A percentile compares a stretch with the other conserved stretches of the same genome.
phyloP scores from a whole-genome alignment of 2,329 filamentous ascomycete species.

The Colletotrichum shisoi region DNA sequence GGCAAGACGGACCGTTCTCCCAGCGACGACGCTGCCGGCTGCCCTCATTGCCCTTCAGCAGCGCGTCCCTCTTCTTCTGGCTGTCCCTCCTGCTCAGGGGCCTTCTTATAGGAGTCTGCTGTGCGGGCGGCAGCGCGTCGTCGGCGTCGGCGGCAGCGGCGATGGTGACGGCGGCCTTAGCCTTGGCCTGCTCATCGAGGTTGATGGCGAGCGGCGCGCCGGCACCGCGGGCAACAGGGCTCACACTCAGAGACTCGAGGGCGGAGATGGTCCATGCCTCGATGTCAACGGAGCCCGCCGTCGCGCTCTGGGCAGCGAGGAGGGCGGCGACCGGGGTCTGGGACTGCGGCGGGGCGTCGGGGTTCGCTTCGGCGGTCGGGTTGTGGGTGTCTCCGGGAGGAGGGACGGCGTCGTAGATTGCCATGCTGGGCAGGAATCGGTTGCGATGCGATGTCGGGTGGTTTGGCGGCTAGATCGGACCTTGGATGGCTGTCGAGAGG shows the following conservation, averaged over 20 bases:
- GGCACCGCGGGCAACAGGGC: slow-evolving; percentile 65
- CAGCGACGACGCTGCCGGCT: slow-evolving; percentile 85
- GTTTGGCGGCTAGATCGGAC: not conserved
- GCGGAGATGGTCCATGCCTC: slow-evolving; percentile 72
- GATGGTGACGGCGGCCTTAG: slow-evolving; percentile 18
- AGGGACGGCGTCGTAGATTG: slow-evolving; percentile 63
- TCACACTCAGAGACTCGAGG: slow-evolving; percentile 63
- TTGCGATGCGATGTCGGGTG: not conserved
- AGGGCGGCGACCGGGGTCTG: slow-evolving; percentile 37
- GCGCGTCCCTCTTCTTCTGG: slow-evolving; percentile 70
- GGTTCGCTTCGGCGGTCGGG: slow-evolving; percentile 34
- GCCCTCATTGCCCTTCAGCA: slow-evolving; percentile 90
- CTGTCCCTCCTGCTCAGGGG: slow-evolving; percentile 63
- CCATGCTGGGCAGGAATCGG: slow-evolving; percentile 49
- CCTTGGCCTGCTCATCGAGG: slow-evolving; percentile 65
- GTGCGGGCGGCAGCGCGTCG: slow-evolving; percentile 33
- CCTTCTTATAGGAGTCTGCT: slow-evolving; percentile 51
- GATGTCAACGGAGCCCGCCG: slow-evolving; percentile 61
- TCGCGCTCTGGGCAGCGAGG: slow-evolving; percentile 42
- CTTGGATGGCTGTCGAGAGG: not conserved
- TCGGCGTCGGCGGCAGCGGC: slow-evolving; percentile 29
- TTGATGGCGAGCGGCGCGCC: slow-evolving; percentile 75
- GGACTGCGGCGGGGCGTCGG: slow-evolving; percentile 40
- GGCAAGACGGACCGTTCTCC: slow-evolving; percentile 79
- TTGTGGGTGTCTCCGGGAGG: slow-evolving; percentile 52